Percentiles rank a stretch among this genome's conserved stretches.
Conservation (phyloP, 2,329 filamentous ascomycete species). For the Penicillium glabrum region DNA sequence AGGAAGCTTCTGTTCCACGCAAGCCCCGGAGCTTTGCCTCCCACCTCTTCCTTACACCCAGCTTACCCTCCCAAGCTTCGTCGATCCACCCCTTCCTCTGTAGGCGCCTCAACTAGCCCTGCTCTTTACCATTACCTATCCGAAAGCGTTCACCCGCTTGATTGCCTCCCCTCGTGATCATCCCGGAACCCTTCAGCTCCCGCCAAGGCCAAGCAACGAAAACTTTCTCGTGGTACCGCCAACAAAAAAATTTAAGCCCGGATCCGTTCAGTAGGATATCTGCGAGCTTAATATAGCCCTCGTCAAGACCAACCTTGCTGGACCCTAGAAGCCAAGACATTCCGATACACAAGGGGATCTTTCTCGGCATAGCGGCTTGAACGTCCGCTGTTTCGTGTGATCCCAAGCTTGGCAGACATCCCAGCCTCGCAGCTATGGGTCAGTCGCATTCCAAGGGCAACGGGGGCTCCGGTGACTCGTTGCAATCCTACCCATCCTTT, state of each 20-base stretch:
- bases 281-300: conserved; percentile 21
- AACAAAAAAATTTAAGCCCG: not conserved
- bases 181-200: not conserved
- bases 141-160: not conserved
- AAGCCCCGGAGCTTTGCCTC: not conserved
- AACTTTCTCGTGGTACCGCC: not conserved
- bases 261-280: not conserved
- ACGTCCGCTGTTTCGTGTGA: conserved; percentile 23
- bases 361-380: conserved; percentile 23
- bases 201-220: not conserved
- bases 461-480: conserved; percentile 59
- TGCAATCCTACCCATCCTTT: conserved; percentile 89
- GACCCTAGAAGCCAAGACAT: conserved; percentile 31
- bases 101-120: not conserved
- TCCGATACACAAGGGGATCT: conserved; percentile 25
- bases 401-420: conserved; percentile 34
- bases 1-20: conserved; percentile 7
- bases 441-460: conserved; percentile 55
- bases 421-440: conserved; percentile 44
- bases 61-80: not conserved
- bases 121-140: not conserved
- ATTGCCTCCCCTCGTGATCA: not conserved
- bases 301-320: conserved; percentile 8
- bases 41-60: not conserved
- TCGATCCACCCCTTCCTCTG: not conserved